Conservation (phyloP, 768 basidiomycete genomes). For the Chalciporus sphaerocephalus region DNA sequence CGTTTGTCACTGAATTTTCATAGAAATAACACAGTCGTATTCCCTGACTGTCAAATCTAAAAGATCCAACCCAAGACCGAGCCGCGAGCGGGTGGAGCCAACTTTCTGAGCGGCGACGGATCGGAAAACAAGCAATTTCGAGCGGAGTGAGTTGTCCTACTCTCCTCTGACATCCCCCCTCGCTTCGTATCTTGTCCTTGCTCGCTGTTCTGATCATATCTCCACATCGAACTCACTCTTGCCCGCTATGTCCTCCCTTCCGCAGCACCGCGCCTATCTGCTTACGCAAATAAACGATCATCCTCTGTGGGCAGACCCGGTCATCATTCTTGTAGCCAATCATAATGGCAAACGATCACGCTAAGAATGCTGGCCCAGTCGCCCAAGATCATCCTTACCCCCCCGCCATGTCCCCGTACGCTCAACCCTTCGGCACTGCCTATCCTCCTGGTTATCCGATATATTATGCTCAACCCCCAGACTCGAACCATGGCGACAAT, state of each 20-base stretch:
- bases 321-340: conserved; percentile 24
- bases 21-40: conserved; percentile 4
- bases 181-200: background rate
- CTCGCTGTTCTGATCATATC: conserved; percentile 6
- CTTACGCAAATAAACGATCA: conserved; percentile 30
- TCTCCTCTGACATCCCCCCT: conserved; percentile 1
- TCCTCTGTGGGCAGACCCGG: conserved; percentile 21
- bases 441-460: conserved; percentile 33
- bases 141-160: conserved; percentile 32
- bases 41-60: conserved; percentile 8
- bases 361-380: conserved; percentile 33
- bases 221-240: conserved; percentile 6
- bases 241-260: conserved; percentile 18
- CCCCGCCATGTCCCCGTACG: conserved; percentile 26
- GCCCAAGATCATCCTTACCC: conserved; percentile 33
- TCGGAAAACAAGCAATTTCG: conserved; percentile 36
- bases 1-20: conserved; percentile 8
- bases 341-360: conserved; percentile 31
- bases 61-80: conserved; percentile 3
- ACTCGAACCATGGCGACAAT: conserved; percentile 32
- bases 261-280: conserved; percentile 26
- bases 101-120: conserved; percentile 37
- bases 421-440: conserved; percentile 23
- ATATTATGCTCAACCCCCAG: conserved; percentile 31
- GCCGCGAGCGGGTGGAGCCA: conserved; percentile 13